Evolutionary conservation across 305 asterid species (phyloP), one percentile per base, ranked within the genome.

Genomic region (Fraxinus floribunda): DNA sequence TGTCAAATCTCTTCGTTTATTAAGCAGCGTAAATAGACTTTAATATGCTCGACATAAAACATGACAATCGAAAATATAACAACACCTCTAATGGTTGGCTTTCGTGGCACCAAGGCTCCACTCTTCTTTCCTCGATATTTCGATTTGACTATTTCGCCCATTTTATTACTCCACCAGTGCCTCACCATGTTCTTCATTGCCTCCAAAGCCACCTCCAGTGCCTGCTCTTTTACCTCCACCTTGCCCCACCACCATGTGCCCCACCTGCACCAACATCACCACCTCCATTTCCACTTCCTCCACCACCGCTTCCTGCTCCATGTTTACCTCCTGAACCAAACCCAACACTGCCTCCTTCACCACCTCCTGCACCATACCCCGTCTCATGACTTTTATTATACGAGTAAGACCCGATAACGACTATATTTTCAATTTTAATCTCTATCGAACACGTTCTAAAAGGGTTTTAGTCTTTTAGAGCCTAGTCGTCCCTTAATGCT

Each of bases 291-390:
- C 24, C 39, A 1, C 76, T 18, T 29, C 20, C 44, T 1, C 44
- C 44, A 0, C 76, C 38, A 72, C 77, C 15, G 11, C 41, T n/a
- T 10, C 77, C 49, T 16, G 22, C 77, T 4, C 77, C 77, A 72
- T n/a, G 18, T 5, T 32, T 26, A 60, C 70, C 13, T 18, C 77
- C 24, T 3, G 22, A 46, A 73, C 30, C 77, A 35, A 13, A 30
- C 13, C 41, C 77, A 6, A 15, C 15, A 32, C 7, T 38, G 7
- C 22, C 76, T 10, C 44, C 76, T 60, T 60, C 32, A 18, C 71
- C 71, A 60, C 30, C 87, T 4, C 90, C 89, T 0, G 72, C 82
- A 52, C 90, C 88, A 46, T 80, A 85, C 18, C 86, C 85, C 0
- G 80, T 79, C 13, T 84, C 90, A 0, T 76, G 78, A 1, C n/a